Conservation (phyloP, 2,329 filamentous ascomycete species). For the Uncinocarpus reesii region DNA sequence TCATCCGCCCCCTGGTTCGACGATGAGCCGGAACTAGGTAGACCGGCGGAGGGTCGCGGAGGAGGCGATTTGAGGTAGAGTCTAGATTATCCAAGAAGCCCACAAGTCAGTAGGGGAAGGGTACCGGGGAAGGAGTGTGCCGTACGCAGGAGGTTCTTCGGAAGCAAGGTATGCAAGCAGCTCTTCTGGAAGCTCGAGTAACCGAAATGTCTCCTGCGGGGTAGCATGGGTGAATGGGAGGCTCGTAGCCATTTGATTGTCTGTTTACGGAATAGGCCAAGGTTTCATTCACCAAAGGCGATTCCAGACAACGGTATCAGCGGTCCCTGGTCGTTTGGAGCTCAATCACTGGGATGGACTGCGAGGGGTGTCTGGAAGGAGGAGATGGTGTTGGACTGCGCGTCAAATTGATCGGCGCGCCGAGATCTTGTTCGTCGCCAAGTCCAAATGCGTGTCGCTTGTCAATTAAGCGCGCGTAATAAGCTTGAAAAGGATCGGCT, state of each 20-base stretch:
- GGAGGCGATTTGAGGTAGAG: conserved; percentile 34
- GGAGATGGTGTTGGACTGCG: background rate
- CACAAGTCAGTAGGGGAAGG: background rate
- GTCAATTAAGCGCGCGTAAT: too few relatives aligned
- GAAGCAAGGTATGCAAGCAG: conserved; percentile 45
- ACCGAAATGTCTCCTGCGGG: conserved; percentile 45
- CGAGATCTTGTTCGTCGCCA: background rate
- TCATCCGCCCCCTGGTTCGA: conserved; percentile 24
- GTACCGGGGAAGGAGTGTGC: background rate
- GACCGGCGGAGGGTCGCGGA: conserved; percentile 9
- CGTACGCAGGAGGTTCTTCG: conserved; percentile 34
- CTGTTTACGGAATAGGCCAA: too few relatives aligned
- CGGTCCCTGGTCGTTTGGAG: too few relatives aligned
- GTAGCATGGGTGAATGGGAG: conserved; percentile 33
- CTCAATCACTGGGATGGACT: too few relatives aligned
- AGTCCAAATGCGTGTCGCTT: too few relatives aligned
- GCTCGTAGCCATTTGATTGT: background rate
- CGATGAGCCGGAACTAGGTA: conserved; percentile 11
- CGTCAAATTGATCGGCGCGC: background rate
- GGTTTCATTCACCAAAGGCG: too few relatives aligned
- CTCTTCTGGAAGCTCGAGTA: conserved; percentile 52
- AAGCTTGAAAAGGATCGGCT: too few relatives aligned
- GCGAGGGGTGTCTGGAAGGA: too few relatives aligned
- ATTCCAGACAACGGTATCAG: too few relatives aligned
- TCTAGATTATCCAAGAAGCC: conserved; percentile 19